Base-by-base conservation (phyloP, 2,329 filamentous ascomycete species). In the Phyllosticta citribraziliensis region DNA sequence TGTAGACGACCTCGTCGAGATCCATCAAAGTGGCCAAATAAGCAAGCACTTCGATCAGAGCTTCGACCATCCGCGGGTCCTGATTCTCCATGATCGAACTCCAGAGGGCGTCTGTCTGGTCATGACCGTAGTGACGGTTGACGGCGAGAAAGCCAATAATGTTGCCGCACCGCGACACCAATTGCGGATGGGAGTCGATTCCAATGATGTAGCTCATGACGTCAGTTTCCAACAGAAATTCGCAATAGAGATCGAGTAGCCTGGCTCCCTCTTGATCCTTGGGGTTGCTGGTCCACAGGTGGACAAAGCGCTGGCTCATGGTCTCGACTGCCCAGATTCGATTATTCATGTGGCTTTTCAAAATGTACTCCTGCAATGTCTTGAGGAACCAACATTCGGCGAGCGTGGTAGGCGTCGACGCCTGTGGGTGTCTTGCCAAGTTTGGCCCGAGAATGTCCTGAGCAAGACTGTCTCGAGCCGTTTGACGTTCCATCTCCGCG, bases 121-220 rank as follows among this genome's bases (percentile, higher is more conserved):
- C 75, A 35, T 84, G 73, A 0, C 82, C 84, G 73, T 93, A 96
- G 14, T 84, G 87, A 59, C 81, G 80, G 0, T 89, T 94, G 14
- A 94, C 88, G 22, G 91, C 83, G 57, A 97, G 79, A 68, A 97
- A 97, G 0, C 89, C 89, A 55, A 97, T 80, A 58, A 97, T 88
- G 65, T 96, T 96, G 51, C 82, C 81, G 68, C 89, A 89, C 66
- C 91, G 85, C 40, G 82, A 80, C 20, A 95, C 94, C 58, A 97
- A 84, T 69, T 96, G 91, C 1, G 92, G 91, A 69, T 97, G 94
- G 33, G 93, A 97, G 61, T 91, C 91, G 14, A 93, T 86, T 1
- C 93, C 90, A 57, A 97, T 83, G 54, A 99, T 85, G 73, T 97
- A 97, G 63, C 91, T 85, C 24, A 96, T 83, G 25, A 97, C 78